Evolutionary conservation across 495 filamentous ascomycete species (phyloP), one percentile per base, ranked within the genome.

Genomic region (Cryomyces antarcticus): DNA sequence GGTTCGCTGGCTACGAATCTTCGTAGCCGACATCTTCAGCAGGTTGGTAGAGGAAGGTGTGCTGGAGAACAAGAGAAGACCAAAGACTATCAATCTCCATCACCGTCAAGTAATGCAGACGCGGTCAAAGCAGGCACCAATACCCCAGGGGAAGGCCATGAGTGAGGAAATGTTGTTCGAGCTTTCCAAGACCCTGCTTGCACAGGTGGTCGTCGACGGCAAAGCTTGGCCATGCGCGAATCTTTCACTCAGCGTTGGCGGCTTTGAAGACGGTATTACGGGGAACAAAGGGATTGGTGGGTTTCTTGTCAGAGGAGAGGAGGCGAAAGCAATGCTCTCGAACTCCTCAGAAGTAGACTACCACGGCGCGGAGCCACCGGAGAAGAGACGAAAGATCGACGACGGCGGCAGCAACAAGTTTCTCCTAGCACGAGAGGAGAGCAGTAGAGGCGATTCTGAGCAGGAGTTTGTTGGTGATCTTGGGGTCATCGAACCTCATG

Each of bases 11-110:
- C 64, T 97, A 38, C 68, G 76, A 11, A 94, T 97, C 43, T 95
- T 97, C 58, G 78, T 75, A 10, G 84, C 86, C 0, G 89, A 97
- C 55, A 93, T 97, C 41, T 88, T 80, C 62, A 77, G 78, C 17
- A 75, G 89, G 38, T 67, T 95, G 29, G 79, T 93, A 5, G 87
- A 96, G 49, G 89, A 95, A 59, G 88, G 87, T 31, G 77, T 93
- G 11, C 62, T 92, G 49, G 88, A 94, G 56, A 78, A 92, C 56
- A 85, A 77, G 61, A 73, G 89, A 28, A 70, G 86, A 43, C 89
- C 89, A 5, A 83, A 74, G 56, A 82, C 78, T 0, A 77, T 93
- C 46, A 82, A 80, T 47, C 61, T 97, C 41, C 80, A 89, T 53
- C 77, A 89, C 56, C 69, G 82, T 29, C 71, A 80, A 54, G 72